Percentiles rank a stretch among this genome's conserved stretches.
Evolutionary conservation across 2,329 filamentous ascomycete species (phyloP).

Genomic region (Aspergillus sergii): DNA sequence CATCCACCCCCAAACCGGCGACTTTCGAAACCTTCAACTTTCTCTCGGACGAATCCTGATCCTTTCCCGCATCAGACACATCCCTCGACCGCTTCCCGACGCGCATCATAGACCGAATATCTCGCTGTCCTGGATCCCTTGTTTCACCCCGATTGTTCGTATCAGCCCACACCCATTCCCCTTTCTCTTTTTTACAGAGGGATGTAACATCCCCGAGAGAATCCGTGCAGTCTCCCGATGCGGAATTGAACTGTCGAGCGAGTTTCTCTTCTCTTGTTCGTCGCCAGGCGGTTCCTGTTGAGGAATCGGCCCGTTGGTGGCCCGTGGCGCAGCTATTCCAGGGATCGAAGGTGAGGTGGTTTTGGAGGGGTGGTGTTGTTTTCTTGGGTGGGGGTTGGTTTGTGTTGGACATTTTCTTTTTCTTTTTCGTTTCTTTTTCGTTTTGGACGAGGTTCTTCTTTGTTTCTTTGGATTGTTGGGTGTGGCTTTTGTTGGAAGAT

Average conservation of each 20-base stretch:
- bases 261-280: constrained; percentile 70
- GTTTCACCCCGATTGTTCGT: constrained; percentile 30
- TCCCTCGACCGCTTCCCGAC: constrained; percentile 14
- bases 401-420: constrained; percentile 3
- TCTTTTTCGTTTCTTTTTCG: not conserved
- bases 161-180: constrained; percentile 16
- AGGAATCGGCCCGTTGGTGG: constrained; percentile 75
- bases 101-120: constrained; percentile 43
- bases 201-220: not conserved
- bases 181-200: not conserved
- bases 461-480: no score
- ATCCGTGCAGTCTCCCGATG: constrained; percentile 64
- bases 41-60: constrained; percentile 2
- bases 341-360: constrained; percentile 41
- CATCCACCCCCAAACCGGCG: not conserved
- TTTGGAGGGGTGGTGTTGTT: constrained; percentile 13
- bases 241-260: constrained; percentile 66
- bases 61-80: not conserved
- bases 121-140: constrained; percentile 27
- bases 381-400: not conserved
- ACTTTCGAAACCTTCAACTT: constrained; percentile 1
- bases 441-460: no score
- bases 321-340: constrained; percentile 72
- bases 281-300: constrained; percentile 69
- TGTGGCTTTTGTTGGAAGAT: not conserved